Percentiles rank a stretch among this genome's conserved stretches.
Evolutionary conservation across 768 basidiomycete genomes (phyloP).

Genomic region (Jaapia argillacea): DNA sequence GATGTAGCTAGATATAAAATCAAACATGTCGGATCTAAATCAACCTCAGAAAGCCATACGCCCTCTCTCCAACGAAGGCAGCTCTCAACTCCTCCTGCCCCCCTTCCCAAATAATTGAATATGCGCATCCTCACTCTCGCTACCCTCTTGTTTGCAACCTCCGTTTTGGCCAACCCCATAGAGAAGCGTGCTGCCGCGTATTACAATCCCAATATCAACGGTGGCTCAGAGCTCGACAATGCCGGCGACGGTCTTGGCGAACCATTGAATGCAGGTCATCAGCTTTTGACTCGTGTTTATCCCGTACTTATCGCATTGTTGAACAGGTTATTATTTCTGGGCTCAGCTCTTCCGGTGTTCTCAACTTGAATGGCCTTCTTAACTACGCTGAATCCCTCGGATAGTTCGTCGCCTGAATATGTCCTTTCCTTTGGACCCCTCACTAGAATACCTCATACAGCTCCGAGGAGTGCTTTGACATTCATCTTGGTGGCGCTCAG

Average conservation of each 20-base stretch:
- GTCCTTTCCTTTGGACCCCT: neutral
- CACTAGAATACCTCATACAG: constrained; percentile 16
- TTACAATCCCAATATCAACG: constrained; percentile 22
- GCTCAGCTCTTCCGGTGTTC: constrained; percentile 42
- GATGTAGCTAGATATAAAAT: too few relatives aligned
- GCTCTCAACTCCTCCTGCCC: too few relatives aligned
- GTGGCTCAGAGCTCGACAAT: constrained; percentile 34
- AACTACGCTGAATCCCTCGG: constrained; percentile 55
- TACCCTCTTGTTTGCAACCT: too few relatives aligned
- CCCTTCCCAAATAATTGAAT: too few relatives aligned
- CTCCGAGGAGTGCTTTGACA: constrained; percentile 27
- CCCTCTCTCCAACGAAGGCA: too few relatives aligned
- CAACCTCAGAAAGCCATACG: too few relatives aligned
- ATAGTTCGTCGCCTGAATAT: constrained; percentile 32
- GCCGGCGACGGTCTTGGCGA: constrained; percentile 29
- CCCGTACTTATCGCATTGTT: neutral
- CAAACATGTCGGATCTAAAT: too few relatives aligned
- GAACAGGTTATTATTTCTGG: constrained; percentile 55
- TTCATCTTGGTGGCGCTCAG: constrained; percentile 26
- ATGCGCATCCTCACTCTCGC: too few relatives aligned
- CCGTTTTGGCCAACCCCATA: too few relatives aligned
- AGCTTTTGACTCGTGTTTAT: too few relatives aligned
- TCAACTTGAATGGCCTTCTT: constrained; percentile 43
- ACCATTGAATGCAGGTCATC: constrained; percentile 30
- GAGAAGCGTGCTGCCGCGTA: constrained; percentile 21